phyloP scores from a whole-genome alignment of 2,329 filamentous ascomycete species.

The Fusarium aywerte region DNA sequence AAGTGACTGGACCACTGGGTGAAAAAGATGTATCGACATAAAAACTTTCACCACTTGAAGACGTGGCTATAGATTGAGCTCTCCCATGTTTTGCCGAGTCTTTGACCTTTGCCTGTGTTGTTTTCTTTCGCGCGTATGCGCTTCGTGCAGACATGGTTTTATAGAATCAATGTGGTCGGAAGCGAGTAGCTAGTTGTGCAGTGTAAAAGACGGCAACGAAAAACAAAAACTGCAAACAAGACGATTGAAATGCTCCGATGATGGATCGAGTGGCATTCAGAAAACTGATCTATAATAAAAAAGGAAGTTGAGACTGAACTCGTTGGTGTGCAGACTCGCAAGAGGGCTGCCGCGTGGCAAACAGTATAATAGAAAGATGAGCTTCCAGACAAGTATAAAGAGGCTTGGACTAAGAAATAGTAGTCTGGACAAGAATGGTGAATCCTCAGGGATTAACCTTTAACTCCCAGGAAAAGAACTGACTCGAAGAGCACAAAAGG shows the following conservation, averaged over 20 bases:
- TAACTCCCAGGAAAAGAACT: background rate
- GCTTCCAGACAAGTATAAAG: background rate
- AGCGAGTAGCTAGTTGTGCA: background rate
- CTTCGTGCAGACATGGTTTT: slow-evolving; percentile 66
- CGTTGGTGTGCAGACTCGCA: slow-evolving; percentile 2
- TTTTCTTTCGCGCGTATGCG: slow-evolving; percentile 69
- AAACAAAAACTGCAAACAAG: background rate
- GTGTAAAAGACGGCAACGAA: background rate
- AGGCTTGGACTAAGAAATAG: background rate
- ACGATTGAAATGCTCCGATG: background rate
- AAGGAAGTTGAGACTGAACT: background rate
- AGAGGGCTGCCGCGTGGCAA: slow-evolving; percentile 1
- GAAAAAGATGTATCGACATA: slow-evolving; percentile 54
- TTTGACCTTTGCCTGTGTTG: slow-evolving; percentile 58
- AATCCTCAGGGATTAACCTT: background rate
- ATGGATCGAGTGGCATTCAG: background rate
- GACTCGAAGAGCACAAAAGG: background rate
- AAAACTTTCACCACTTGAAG: slow-evolving; percentile 55
- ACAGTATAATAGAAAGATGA: background rate
- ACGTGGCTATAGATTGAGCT: slow-evolving; percentile 51
- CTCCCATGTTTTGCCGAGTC: slow-evolving; percentile 44
- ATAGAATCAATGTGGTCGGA: background rate
- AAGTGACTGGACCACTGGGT: slow-evolving; percentile 51
- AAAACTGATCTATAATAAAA: background rate
- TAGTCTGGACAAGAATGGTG: background rate